These are phyloP conservation scores for Chenopodium suecicum DNA, from an alignment of 148 eudicot genomes.

Conservation along the genomic window DNA sequence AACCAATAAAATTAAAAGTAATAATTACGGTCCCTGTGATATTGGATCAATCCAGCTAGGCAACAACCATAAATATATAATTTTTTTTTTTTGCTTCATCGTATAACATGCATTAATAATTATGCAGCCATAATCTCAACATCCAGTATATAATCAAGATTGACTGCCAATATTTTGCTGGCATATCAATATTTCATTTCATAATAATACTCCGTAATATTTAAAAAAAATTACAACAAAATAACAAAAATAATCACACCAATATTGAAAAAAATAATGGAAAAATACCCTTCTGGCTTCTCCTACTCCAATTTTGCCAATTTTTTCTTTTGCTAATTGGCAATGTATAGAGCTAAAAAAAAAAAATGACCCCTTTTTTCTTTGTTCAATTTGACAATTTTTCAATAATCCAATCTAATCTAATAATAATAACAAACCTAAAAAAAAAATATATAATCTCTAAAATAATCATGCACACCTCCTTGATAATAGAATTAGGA, in stretches of 20 bases:
- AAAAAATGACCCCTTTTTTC: neutral
- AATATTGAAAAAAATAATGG: neutral
- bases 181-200: neutral
- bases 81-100: neutral
- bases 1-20: neutral
- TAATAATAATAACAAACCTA: neutral
- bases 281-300: neutral
- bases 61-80: neutral
- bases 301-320: constrained; percentile 4
- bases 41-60: neutral
- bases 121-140: constrained; percentile 17
- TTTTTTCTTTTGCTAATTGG: neutral
- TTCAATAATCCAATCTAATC: constrained; percentile 9
- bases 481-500: constrained; percentile 62
- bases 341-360: constrained; percentile 20
- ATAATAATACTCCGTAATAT: neutral
- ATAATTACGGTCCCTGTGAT: constrained; percentile 1
- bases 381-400: constrained; percentile 17
- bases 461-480: constrained; percentile 51
- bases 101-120: constrained; percentile 2
- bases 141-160: neutral
- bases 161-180: constrained; percentile 7
- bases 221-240: neutral
- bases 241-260: constrained; percentile 1
- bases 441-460: neutral